Conservation (phyloP, 768 basidiomycete genomes). For the Agrocybe pediades region DNA sequence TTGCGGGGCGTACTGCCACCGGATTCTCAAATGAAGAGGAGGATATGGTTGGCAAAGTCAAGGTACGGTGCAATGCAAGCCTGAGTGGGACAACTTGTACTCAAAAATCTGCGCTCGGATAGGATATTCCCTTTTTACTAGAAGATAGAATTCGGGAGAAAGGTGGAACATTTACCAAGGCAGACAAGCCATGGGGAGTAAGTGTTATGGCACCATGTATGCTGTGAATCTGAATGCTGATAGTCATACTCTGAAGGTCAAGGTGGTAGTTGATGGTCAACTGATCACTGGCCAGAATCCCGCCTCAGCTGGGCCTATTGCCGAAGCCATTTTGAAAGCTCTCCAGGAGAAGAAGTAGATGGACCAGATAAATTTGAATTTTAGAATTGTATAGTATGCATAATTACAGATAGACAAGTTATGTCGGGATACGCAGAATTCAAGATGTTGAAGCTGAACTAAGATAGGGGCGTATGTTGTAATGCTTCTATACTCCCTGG, state of each 20-base stretch:
- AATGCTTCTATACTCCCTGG: background rate
- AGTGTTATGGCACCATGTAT: slow-evolving; percentile 27
- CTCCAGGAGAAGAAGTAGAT: slow-evolving; percentile 25
- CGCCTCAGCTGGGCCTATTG: slow-evolving; percentile 59
- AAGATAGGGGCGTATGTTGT: too few relatives aligned
- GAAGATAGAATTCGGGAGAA: slow-evolving; percentile 64
- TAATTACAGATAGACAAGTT: background rate
- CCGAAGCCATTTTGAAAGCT: slow-evolving; percentile 55
- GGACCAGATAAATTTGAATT: background rate
- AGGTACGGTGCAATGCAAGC: slow-evolving; percentile 31
- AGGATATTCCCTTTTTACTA: slow-evolving; percentile 69
- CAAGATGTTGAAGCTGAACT: too few relatives aligned
- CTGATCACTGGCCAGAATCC: slow-evolving; percentile 73
- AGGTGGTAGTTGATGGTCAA: slow-evolving; percentile 60
- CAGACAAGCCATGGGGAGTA: slow-evolving; percentile 56
- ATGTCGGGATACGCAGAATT: too few relatives aligned
- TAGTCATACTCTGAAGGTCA: slow-evolving; percentile 27
- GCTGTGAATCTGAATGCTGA: background rate
- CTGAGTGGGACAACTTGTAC: too few relatives aligned
- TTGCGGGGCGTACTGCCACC: slow-evolving; percentile 57
- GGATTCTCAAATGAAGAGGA: slow-evolving; percentile 79
- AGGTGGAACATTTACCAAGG: slow-evolving; percentile 69
- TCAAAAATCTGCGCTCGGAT: background rate
- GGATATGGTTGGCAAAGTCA: slow-evolving; percentile 40
- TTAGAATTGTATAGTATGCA: background rate